Conservation (phyloP, 139 green algal species). For the Chara braunii region DNA sequence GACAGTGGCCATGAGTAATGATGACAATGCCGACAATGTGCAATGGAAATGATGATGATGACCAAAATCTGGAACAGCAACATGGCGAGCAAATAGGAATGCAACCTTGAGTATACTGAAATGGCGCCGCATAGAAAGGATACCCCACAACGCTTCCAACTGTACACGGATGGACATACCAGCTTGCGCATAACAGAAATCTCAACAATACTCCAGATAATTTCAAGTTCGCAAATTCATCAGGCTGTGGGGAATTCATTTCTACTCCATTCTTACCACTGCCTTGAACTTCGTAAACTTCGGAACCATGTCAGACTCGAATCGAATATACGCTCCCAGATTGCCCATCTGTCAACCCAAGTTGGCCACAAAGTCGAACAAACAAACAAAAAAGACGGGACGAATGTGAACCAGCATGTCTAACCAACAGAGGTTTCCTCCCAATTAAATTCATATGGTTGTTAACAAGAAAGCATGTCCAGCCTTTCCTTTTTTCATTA, state of each 20-base stretch:
- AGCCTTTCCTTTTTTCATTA: neutral
- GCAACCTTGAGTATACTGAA: slow-evolving; percentile 6
- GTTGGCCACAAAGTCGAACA: slow-evolving; percentile 7
- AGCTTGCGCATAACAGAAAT: neutral
- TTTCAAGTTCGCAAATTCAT: neutral
- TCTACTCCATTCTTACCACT: slow-evolving; percentile 29
- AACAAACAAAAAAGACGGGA: slow-evolving; percentile 23
- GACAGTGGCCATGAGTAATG: no score
- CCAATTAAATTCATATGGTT: slow-evolving; percentile 7
- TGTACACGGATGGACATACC: neutral
- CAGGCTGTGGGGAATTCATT: neutral
- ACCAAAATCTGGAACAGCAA: no score
- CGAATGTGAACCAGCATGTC: neutral
- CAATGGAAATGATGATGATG: no score
- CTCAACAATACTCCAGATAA: neutral
- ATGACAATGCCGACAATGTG: no score
- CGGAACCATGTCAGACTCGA: slow-evolving; percentile 87
- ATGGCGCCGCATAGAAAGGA: neutral
- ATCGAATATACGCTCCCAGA: slow-evolving; percentile 88
- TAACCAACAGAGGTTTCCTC: neutral
- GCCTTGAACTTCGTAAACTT: slow-evolving; percentile 85
- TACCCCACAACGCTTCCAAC: neutral
- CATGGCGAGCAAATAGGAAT: no score
- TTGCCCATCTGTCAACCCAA: slow-evolving; percentile 60
- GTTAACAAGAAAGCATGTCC: slow-evolving; percentile 8